Evolutionary conservation across 352 stramenopile genomes (phyloP).

Genomic region (Pythium sp.): DNA sequence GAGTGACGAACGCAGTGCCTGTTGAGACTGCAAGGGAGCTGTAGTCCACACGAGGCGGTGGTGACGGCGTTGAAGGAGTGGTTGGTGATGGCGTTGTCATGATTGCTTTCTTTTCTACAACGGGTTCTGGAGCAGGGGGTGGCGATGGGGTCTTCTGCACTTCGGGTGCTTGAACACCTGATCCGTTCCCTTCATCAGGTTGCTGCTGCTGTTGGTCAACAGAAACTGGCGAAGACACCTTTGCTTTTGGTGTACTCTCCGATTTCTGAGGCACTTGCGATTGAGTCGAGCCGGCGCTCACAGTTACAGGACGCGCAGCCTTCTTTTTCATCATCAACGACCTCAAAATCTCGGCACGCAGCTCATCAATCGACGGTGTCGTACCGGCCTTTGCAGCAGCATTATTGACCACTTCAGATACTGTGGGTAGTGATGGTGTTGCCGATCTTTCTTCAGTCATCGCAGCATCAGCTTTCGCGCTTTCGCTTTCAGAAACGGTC

Average conservation of each 20-base stretch:
- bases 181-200: neutral
- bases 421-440: conserved; percentile 5
- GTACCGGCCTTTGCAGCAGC: neutral
- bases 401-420: conserved; percentile 6
- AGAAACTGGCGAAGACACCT: neutral
- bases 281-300: neutral
- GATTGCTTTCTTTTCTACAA: neutral
- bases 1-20: conserved; percentile 12
- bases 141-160: neutral
- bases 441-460: neutral
- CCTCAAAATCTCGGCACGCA: conserved; percentile 44
- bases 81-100: neutral
- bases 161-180: neutral
- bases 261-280: neutral
- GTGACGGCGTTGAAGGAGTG: neutral
- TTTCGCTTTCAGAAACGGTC: neutral
- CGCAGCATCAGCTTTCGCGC: neutral
- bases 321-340: conserved; percentile 46
- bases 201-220: conserved; percentile 8
- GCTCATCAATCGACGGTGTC: conserved; percentile 31
- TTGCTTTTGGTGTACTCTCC: neutral
- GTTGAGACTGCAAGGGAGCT: conserved; percentile 2
- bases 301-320: neutral
- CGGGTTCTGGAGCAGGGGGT: neutral
- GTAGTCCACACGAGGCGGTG: conserved; percentile 4